These are phyloP conservation scores for Endoconidiophora polonica DNA, from an alignment of 2,329 filamentous ascomycete species.

Conservation along the genomic window DNA sequence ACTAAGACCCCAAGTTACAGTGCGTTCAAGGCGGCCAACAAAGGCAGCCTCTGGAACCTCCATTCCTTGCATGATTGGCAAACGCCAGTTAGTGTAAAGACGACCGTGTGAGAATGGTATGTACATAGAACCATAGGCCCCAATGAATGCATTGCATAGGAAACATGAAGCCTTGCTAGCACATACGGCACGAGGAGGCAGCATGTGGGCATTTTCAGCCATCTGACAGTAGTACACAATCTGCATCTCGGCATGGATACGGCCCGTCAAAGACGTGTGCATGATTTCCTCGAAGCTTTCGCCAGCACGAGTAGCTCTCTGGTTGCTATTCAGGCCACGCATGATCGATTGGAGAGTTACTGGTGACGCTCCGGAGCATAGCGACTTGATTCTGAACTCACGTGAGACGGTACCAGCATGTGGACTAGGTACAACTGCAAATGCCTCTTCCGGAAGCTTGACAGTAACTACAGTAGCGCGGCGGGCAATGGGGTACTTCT, in stretches of 20 bases:
- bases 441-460: slow-evolving; percentile 15
- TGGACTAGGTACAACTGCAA: slow-evolving; percentile 6
- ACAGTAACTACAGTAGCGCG: slow-evolving; percentile 18
- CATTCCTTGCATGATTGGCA: slow-evolving; percentile 19
- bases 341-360: slow-evolving; percentile 10
- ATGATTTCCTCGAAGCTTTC: slow-evolving; percentile 11
- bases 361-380: slow-evolving; percentile 8
- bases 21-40: slow-evolving; percentile 8
- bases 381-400: slow-evolving; percentile 5
- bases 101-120: slow-evolving; percentile 26
- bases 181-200: slow-evolving; percentile 26
- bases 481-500: slow-evolving; percentile 18
- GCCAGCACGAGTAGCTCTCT: slow-evolving; percentile 9
- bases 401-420: slow-evolving; percentile 7
- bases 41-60: slow-evolving; percentile 9
- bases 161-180: slow-evolving; percentile 35
- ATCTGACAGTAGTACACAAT: slow-evolving; percentile 28
- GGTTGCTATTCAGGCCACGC: slow-evolving; percentile 6
- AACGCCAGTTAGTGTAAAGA: slow-evolving; percentile 29
- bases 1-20: slow-evolving; percentile 10
- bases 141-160: slow-evolving; percentile 32
- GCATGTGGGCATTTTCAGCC: slow-evolving; percentile 13
- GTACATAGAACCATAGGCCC: slow-evolving; percentile 24
- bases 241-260: slow-evolving; percentile 34
- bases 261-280: slow-evolving; percentile 17